Evolutionary conservation across 148 eudicot genomes (phyloP).

Genomic region (Chenopodium formosanum): DNA sequence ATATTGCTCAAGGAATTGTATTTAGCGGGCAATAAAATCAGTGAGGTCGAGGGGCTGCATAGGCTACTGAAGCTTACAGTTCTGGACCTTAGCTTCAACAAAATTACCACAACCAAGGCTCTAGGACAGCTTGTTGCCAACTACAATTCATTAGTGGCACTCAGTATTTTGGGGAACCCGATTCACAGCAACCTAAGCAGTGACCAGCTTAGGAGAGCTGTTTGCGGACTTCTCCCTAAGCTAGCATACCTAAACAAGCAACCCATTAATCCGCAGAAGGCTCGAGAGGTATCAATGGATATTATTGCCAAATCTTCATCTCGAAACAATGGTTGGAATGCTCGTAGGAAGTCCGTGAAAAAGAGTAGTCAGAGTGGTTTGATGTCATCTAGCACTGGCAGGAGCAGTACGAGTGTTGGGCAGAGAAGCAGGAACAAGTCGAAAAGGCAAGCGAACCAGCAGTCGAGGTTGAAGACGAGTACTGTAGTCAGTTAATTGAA

Average conservation of each 20-base stretch:
- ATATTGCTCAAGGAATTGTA: conserved; percentile 80
- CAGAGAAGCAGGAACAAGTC: conserved; percentile 44
- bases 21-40: conserved; percentile 81
- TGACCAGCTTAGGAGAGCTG: conserved; percentile 73
- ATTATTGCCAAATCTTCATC: conserved; percentile 69
- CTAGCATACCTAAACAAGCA: conserved; percentile 87
- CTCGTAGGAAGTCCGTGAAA: conserved; percentile 47
- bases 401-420: conserved; percentile 33
- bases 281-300: conserved; percentile 64
- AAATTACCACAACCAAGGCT: conserved; percentile 77
- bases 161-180: conserved; percentile 79
- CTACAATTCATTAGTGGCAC: conserved; percentile 70
- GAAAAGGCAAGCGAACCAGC: conserved; percentile 36
- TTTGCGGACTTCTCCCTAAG: conserved; percentile 79
- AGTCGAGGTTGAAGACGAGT: conserved; percentile 27
- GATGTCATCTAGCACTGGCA: conserved; percentile 23
- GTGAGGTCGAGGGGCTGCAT: conserved; percentile 88
- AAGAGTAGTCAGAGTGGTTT: conserved; percentile 43
- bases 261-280: conserved; percentile 80
- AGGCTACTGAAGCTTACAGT: conserved; percentile 71
- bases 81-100: conserved; percentile 90
- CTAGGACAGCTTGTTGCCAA: conserved; percentile 90
- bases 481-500: not conserved
- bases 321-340: conserved; percentile 37
- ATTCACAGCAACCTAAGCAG: conserved; percentile 66